These are phyloP conservation scores for Rugonectria rugulosa DNA, from an alignment of 2,329 filamentous ascomycete species.

Conservation along the genomic window DNA sequence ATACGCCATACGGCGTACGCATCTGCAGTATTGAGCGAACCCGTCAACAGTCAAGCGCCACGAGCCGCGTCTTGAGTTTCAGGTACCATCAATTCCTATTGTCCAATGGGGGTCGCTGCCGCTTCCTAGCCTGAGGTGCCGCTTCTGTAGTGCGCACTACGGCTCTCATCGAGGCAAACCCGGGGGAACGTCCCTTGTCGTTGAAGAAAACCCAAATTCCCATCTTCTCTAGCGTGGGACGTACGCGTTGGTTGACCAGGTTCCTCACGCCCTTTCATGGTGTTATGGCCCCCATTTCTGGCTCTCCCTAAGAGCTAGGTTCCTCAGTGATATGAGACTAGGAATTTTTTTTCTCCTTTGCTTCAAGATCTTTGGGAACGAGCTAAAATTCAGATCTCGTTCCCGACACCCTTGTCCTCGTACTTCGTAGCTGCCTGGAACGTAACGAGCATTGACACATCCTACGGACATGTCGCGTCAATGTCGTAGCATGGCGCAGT, in stretches of 20 bases:
- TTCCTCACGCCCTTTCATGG: neutral
- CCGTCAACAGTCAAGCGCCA: constrained; percentile 33
- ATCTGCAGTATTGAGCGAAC: constrained; percentile 17
- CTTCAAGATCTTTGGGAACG: constrained; percentile 16
- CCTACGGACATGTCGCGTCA: constrained; percentile 7
- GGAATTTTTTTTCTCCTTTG: constrained; percentile 5
- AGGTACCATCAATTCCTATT: constrained; percentile 30
- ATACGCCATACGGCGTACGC: too few species aligned
- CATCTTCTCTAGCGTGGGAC: constrained; percentile 11
- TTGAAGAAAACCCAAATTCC: constrained; percentile 19
- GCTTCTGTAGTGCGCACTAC: constrained; percentile 30
- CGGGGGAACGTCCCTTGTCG: constrained; percentile 15
- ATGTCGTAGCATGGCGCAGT: constrained; percentile 30
- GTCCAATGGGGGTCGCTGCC: constrained; percentile 35
- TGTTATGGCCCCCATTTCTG: neutral
- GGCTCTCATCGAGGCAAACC: constrained; percentile 18
- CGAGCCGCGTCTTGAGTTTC: constrained; percentile 35
- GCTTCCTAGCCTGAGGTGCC: constrained; percentile 30
- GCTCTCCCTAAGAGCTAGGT: constrained; percentile 6
- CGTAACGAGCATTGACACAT: too few species aligned
- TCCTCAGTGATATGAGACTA: constrained; percentile 5
- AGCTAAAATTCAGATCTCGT: constrained; percentile 19
- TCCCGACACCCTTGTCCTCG: constrained; percentile 21
- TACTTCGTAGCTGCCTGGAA: constrained; percentile 6
- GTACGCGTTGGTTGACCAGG: constrained; percentile 2